These are phyloP conservation scores for Lyophyllum atratum DNA, from an alignment of 768 basidiomycete genomes.

Conservation along the genomic window DNA sequence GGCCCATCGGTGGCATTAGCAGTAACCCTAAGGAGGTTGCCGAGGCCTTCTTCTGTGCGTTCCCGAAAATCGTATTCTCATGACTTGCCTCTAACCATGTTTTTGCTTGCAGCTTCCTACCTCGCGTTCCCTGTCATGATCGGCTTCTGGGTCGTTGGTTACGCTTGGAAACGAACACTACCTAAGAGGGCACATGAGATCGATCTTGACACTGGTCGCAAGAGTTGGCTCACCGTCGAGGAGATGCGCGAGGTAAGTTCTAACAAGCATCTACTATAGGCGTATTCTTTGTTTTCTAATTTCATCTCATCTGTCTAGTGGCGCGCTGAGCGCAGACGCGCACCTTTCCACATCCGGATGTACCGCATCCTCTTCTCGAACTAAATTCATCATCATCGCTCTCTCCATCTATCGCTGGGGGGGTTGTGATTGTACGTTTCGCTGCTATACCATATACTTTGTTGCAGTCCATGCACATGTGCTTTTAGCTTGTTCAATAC, in stretches of 20 bases:
- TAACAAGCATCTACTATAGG: not conserved
- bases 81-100: not conserved
- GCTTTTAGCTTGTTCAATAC: not conserved
- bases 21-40: constrained; percentile 28
- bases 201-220: constrained; percentile 46
- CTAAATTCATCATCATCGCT: constrained; percentile 14
- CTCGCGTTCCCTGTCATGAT: constrained; percentile 44
- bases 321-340: constrained; percentile 38
- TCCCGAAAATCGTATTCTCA: not conserved
- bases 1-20: constrained; percentile 40
- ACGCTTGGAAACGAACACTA: constrained; percentile 40
- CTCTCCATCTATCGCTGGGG: not conserved
- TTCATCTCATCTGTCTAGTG: constrained; percentile 24
- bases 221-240: constrained; percentile 47
- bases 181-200: constrained; percentile 40
- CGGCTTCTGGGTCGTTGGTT: constrained; percentile 38
- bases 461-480: not conserved
- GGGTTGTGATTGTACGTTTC: not conserved
- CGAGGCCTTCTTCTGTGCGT: constrained; percentile 40
- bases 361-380: constrained; percentile 44
- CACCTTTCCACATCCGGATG: constrained; percentile 36
- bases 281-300: not conserved
- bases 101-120: constrained; percentile 29
- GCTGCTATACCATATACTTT: not conserved
- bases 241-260: constrained; percentile 42